Conservation (phyloP, 768 basidiomycete genomes). For the Serendipita sp. region DNA sequence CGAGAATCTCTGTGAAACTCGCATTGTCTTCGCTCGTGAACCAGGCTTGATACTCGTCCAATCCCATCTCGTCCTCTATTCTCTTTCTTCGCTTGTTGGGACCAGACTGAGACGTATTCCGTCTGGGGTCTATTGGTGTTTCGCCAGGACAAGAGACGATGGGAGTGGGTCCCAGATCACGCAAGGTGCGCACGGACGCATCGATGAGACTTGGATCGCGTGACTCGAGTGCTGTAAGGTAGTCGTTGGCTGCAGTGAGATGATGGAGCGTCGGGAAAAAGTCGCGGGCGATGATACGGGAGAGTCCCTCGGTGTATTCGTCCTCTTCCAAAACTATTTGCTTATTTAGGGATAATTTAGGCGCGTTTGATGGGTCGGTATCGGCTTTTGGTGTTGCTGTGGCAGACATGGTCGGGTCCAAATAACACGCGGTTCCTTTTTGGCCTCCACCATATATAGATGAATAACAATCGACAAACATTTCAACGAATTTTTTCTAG, state of each 20-base stretch:
- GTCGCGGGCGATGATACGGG: slow-evolving; percentile 87
- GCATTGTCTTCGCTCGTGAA: slow-evolving; percentile 98
- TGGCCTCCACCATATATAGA: too few relatives aligned
- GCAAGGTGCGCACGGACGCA: slow-evolving; percentile 56
- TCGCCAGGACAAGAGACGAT: slow-evolving; percentile 36
- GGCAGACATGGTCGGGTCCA: too few relatives aligned
- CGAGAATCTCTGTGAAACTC: slow-evolving; percentile 83
- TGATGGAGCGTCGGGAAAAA: slow-evolving; percentile 93
- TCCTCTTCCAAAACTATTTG: slow-evolving; percentile 79
- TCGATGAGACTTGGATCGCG: slow-evolving; percentile 63
- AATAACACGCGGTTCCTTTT: too few relatives aligned
- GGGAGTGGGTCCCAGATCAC: slow-evolving; percentile 45
- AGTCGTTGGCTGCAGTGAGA: slow-evolving; percentile 74
- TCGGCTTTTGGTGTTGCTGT: not conserved
- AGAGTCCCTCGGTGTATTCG: slow-evolving; percentile 81
- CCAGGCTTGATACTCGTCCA: slow-evolving; percentile 77
- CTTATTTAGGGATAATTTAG: slow-evolving; percentile 39
- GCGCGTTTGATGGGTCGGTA: not conserved
- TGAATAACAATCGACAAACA: too few relatives aligned
- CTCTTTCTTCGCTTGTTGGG: slow-evolving; percentile 37
- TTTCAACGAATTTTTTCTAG: too few relatives aligned
- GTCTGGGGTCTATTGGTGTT: slow-evolving; percentile 30
- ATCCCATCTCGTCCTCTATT: slow-evolving; percentile 33
- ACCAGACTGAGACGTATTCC: too few relatives aligned
- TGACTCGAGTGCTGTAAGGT: slow-evolving; percentile 64